Percentiles rank a stretch among this genome's conserved stretches.
phyloP scores from a whole-genome alignment of 352 stramenopile genomes.

The Phytophthora macrochlamydospora region DNA sequence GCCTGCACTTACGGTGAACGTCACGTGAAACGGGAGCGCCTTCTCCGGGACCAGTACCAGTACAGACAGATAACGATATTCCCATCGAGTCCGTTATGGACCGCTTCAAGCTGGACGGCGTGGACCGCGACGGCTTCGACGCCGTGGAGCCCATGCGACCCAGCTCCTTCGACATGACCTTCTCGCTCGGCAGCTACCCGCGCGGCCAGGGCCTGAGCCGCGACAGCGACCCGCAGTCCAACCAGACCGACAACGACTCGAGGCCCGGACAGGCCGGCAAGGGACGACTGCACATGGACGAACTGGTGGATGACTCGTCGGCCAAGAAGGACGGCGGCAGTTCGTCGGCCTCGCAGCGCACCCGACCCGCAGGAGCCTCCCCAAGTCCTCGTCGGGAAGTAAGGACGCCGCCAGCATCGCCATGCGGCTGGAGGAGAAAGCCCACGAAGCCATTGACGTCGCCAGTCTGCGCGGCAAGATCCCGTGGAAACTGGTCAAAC shows the following conservation, averaged over 20 bases:
- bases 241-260: constrained; percentile 27
- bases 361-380: constrained; percentile 25
- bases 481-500: constrained; percentile 71
- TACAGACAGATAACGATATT: neutral
- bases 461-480: constrained; percentile 63
- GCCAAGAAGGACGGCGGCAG: constrained; percentile 19
- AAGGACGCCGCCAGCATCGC: constrained; percentile 62
- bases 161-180: constrained; percentile 91
- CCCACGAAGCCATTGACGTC: constrained; percentile 67
- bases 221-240: constrained; percentile 32
- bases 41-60: neutral
- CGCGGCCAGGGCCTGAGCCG: constrained; percentile 24
- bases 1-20: too few relatives aligned
- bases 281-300: constrained; percentile 51
- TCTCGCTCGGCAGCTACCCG: constrained; percentile 70
- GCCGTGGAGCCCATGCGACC: constrained; percentile 83
- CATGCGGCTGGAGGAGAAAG: constrained; percentile 72
- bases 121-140: constrained; percentile 79
- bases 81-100: constrained; percentile 52
- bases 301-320: constrained; percentile 27
- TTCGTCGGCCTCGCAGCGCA: constrained; percentile 10
- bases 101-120: constrained; percentile 80
- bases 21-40: too few relatives aligned
- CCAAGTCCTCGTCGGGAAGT: constrained; percentile 30
- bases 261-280: constrained; percentile 41